These are phyloP conservation scores for Pseudozyma flocculosa DNA, from an alignment of 1,284 basidiomycete genomes.

Conservation along the genomic window DNA sequence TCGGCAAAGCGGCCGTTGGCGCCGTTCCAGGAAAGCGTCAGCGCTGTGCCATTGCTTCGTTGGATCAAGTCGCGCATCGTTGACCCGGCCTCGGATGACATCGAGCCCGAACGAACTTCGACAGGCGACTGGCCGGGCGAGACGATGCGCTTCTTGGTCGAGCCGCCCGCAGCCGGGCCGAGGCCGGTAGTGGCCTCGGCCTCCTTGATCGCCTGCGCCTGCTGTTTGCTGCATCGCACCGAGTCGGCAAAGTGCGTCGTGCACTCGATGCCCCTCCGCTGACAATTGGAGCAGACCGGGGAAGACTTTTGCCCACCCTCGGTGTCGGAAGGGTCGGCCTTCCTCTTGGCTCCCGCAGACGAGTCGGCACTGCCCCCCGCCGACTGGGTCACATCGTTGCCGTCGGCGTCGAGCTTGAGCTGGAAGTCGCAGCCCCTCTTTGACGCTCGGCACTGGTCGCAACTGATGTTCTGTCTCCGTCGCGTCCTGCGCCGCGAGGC, in stretches of 20 bases:
- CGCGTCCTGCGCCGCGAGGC: constrained; percentile 25
- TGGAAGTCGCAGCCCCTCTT: constrained; percentile 41
- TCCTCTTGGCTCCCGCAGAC: constrained; percentile 27
- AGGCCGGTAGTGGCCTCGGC: background rate
- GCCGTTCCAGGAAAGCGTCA: constrained; percentile 3
- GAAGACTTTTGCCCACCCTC: constrained; percentile 1
- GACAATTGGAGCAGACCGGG: constrained; percentile 38
- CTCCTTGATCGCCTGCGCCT: constrained; percentile 20
- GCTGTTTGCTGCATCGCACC: constrained; percentile 30
- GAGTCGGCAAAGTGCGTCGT: constrained; percentile 42
- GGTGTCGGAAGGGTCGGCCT: constrained; percentile 1
- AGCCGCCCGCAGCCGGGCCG: too few species aligned
- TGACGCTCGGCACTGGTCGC: constrained; percentile 37
- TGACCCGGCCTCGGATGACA: constrained; percentile 20
- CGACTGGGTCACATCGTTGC: constrained; percentile 24
- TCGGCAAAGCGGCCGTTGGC: constrained; percentile 23
- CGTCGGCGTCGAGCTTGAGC: constrained; percentile 32
- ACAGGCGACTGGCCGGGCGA: constrained; percentile 17
- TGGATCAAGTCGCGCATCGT: background rate
- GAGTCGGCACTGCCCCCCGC: background rate
- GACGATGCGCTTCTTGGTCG: constrained; percentile 29
- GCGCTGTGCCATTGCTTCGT: background rate
- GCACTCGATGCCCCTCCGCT: constrained; percentile 36
- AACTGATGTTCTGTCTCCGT: constrained; percentile 39
- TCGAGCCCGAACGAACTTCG: constrained; percentile 24